A percentile compares a stretch with the other conserved stretches of the same genome.
These are phyloP conservation scores for Kandelia obovata DNA, from an alignment of 345 rosid species.

Conservation along the genomic window DNA sequence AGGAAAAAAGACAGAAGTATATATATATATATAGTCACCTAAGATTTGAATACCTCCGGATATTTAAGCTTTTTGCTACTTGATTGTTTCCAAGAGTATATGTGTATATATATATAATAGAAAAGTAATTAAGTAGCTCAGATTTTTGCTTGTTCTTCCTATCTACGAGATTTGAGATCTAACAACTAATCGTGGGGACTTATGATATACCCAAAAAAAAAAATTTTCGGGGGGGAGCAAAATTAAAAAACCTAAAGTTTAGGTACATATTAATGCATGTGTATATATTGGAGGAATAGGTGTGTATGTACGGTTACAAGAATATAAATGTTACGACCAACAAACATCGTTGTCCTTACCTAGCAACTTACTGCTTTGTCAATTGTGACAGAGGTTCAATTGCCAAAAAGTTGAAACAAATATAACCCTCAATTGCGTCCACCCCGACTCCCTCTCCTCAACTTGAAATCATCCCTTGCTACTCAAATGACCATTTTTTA, in stretches of 20 bases:
- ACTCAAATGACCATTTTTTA: background rate
- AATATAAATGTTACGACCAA: constrained; percentile 32
- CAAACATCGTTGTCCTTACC: constrained; percentile 17
- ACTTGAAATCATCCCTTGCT: background rate
- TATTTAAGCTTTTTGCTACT: too few species aligned
- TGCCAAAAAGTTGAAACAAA: constrained; percentile 3
- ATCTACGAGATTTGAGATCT: too few species aligned
- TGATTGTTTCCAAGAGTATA: too few species aligned
- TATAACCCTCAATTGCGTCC: background rate
- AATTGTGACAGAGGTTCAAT: constrained; percentile 22
- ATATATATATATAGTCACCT: too few species aligned
- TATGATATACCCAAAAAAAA: too few species aligned
- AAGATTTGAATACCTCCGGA: too few species aligned
- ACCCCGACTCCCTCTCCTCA: background rate
- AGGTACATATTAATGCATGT: background rate
- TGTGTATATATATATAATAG: too few species aligned
- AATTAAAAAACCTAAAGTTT: background rate
- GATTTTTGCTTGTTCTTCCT: too few species aligned
- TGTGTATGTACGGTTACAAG: constrained; percentile 4
- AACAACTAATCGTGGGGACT: too few species aligned
- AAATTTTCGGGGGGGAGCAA: too few species aligned
- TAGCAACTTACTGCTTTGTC: constrained; percentile 27
- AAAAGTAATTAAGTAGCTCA: too few species aligned
- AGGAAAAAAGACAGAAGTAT: too few species aligned
- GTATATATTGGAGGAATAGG: background rate